Percentiles rank a stretch among this genome's conserved stretches.
phyloP scores from a whole-genome alignment of 768 basidiomycete genomes.

The Hericium rajendrae region DNA sequence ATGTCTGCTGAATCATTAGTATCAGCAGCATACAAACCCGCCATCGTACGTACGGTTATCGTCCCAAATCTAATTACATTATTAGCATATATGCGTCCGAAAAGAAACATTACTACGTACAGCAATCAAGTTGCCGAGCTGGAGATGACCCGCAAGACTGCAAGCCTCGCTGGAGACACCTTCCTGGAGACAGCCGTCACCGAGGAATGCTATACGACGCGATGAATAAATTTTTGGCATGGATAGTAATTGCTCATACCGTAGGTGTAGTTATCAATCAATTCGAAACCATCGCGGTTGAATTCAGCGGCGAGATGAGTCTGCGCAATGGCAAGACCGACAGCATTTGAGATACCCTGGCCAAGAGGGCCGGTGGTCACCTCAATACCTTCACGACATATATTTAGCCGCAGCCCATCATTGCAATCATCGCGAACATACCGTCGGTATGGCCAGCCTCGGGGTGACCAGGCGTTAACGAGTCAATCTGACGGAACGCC shows the following conservation, averaged over 20 bases:
- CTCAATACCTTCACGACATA: conserved; percentile 71
- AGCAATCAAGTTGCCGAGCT: conserved; percentile 87
- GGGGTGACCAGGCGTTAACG: conserved; percentile 89
- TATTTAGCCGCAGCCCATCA: conserved; percentile 4
- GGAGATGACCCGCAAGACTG: conserved; percentile 87
- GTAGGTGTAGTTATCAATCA: conserved; percentile 85
- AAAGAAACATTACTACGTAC: conserved; percentile 35
- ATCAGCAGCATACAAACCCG: not conserved
- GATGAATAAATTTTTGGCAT: conserved; percentile 3
- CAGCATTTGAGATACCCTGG: conserved; percentile 88
- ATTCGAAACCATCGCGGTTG: conserved; percentile 76
- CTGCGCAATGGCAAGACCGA: conserved; percentile 90
- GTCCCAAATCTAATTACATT: conserved; percentile 64
- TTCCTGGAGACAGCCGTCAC: conserved; percentile 96
- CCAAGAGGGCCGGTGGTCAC: conserved; percentile 96
- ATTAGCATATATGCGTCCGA: conserved; percentile 14
- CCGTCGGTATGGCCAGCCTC: conserved; percentile 66
- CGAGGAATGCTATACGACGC: conserved; percentile 59
- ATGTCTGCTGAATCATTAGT: conserved; percentile 50
- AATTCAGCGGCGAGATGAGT: conserved; percentile 83
- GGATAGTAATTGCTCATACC: conserved; percentile 32
- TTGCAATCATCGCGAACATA: conserved; percentile 12
- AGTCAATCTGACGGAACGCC: conserved; percentile 84
- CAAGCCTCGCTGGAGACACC: conserved; percentile 91
- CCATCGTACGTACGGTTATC: conserved; percentile 68